Base-by-base conservation (phyloP, 169 alveolate genomes). In the Cryptosporidium sp. region DNA sequence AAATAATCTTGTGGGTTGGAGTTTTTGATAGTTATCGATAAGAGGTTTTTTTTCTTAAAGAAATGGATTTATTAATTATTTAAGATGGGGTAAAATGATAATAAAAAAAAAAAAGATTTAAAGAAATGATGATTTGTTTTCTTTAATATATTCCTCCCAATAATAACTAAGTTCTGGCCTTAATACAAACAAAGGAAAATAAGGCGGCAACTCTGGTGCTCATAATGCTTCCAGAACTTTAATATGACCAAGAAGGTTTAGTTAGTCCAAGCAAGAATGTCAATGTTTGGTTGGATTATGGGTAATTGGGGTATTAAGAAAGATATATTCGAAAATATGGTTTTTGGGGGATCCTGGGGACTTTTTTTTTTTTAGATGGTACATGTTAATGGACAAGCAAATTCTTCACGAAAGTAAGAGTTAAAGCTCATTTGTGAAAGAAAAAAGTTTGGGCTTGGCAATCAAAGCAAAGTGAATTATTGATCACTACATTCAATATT, bases 201-300 rank as follows among this genome's bases (percentile, higher is more conserved):
- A 55, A 55, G 67, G 67, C 67, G 67, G 67, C 67, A 55, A 55
- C 35, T 55, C 35, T 1, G 37, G 67, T 26, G 37, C 67, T 26
- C 67, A 55, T 23, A 26, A 26, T 55, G 35, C 29, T 55, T 23
- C 39, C 35, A 55, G 67, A 21, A 26, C 67, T 26, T 55, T n/a
- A 9, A 8, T 55, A 21, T 55, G 21, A n/a, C 35, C 23, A 16
- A 55, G 23, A 55, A 9, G 37, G 67, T n/a, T 14, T n/a, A 26
- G 21, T n/a, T 21, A 21, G 35, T 48, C 67, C 35, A 26, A 26
- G 67, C 35, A 26, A 26, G 67, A 55, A 55, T 8, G 29, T 26
- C 23, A 26, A 26, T 55, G 3, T 55, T 55, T 55, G 31, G 67
- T 26, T 55, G 35, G 29, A 55, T 26, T 55, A 55, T 55, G 35